phyloP scores from a whole-genome alignment of 2,329 filamentous ascomycete genomes.

The Penicillium sp. region DNA sequence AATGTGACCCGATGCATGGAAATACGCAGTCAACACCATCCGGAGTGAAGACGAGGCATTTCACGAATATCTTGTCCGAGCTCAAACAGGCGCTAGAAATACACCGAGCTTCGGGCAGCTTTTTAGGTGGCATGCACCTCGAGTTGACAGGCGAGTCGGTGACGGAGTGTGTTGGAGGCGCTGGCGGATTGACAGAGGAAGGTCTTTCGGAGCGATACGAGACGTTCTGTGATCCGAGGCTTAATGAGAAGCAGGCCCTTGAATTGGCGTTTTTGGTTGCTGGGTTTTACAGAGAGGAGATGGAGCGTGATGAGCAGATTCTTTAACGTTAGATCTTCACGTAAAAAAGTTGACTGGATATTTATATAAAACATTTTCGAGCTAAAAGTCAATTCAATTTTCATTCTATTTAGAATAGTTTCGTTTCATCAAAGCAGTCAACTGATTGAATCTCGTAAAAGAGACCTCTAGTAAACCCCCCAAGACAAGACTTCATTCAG shows the following conservation, averaged over 20 bases:
- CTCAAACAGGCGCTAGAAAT: conserved; percentile 77
- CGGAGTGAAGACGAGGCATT: conserved; percentile 88
- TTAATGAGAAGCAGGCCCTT: conserved; percentile 97
- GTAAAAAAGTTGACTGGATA: background rate
- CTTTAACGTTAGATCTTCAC: background rate
- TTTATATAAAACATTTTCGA: background rate
- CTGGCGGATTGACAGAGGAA: conserved; percentile 79
- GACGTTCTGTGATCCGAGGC: conserved; percentile 87
- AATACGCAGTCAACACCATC: conserved; percentile 63
- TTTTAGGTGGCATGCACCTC: conserved; percentile 89
- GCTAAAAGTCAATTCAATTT: background rate
- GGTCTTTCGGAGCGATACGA: conserved; percentile 89
- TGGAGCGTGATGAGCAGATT: conserved; percentile 17
- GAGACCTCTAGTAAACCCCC: too few species aligned
- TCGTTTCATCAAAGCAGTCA: too few species aligned
- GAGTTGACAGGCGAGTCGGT: conserved; percentile 95
- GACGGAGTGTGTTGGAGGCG: conserved; percentile 91
- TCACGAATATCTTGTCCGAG: conserved; percentile 85
- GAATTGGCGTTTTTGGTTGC: conserved; percentile 93
- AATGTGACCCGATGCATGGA: conserved; percentile 99
- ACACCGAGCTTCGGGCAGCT: conserved; percentile 77
- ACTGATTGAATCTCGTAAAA: too few species aligned
- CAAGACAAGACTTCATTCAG: too few species aligned
- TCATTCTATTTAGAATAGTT: background rate
- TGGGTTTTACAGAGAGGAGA: conserved; percentile 63